Conservation (phyloP, 306 rosid species). For the Vicia sativa region DNA sequence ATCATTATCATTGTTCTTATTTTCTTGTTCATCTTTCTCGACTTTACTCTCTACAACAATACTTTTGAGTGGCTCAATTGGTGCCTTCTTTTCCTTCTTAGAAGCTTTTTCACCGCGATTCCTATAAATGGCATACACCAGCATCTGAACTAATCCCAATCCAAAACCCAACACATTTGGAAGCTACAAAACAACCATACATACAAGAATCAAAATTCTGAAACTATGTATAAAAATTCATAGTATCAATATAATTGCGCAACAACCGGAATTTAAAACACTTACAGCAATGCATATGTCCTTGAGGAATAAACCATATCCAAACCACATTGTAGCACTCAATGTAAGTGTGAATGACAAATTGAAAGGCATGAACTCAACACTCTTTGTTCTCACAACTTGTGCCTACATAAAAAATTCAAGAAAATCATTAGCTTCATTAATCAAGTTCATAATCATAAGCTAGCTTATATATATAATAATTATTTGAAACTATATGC, state of each 20-base stretch:
- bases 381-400: slow-evolving; percentile 76
- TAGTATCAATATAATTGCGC: no score
- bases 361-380: slow-evolving; percentile 80
- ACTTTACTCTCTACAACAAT: slow-evolving; percentile 7
- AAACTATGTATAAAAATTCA: no score
- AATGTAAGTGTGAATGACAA: slow-evolving; percentile 77
- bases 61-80: slow-evolving; percentile 36
- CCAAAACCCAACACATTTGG: slow-evolving; percentile 79
- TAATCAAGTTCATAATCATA: neutral
- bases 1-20: neutral
- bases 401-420: slow-evolving; percentile 45
- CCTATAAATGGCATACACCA: slow-evolving; percentile 65
- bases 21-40: slow-evolving; percentile 11
- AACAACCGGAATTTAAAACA: neutral
- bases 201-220: neutral
- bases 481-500: neutral
- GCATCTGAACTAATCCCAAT: slow-evolving; percentile 74
- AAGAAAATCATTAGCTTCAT: neutral
- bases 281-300: slow-evolving; percentile 84
- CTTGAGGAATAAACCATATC: slow-evolving; percentile 68
- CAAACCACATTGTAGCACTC: slow-evolving; percentile 87
- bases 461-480: neutral
- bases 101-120: slow-evolving; percentile 37
- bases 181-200: slow-evolving; percentile 42
- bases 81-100: slow-evolving; percentile 29